phyloP scores from a whole-genome alignment of 805 yeast genomes.

The Jamesozyma hellenica region DNA sequence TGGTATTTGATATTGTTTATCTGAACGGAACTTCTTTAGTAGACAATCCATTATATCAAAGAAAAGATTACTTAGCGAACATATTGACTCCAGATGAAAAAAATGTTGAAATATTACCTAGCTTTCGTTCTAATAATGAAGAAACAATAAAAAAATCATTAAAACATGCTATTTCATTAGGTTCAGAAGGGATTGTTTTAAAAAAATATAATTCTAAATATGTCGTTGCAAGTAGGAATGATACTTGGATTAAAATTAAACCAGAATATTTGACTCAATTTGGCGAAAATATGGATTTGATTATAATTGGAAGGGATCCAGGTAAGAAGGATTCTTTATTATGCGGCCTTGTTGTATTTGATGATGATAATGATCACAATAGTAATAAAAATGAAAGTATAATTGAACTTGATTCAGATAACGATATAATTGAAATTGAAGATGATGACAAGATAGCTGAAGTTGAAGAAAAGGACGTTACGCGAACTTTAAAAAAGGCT shows the following conservation, averaged over 20 bases:
- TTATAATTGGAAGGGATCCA: slow-evolving; percentile 68
- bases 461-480: neutral
- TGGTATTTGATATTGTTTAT: slow-evolving; percentile 65
- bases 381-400: slow-evolving; percentile 2
- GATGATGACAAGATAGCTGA: slow-evolving; percentile 1
- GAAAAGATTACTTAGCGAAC: slow-evolving; percentile 43
- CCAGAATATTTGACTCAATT: slow-evolving; percentile 82
- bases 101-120: slow-evolving; percentile 41
- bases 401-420: slow-evolving; percentile 9
- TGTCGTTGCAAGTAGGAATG: slow-evolving; percentile 47
- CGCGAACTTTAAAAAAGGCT: slow-evolving; percentile 29
- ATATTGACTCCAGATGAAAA: slow-evolving; percentile 35
- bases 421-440: slow-evolving; percentile 1
- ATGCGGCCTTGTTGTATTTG: slow-evolving; percentile 54
- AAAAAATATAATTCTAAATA: slow-evolving; percentile 56
- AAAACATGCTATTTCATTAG: slow-evolving; percentile 44
- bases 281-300: slow-evolving; percentile 77
- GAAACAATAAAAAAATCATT: slow-evolving; percentile 49
- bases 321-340: slow-evolving; percentile 61
- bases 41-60: slow-evolving; percentile 39
- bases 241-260: slow-evolving; percentile 79
- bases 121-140: slow-evolving; percentile 33
- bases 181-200: slow-evolving; percentile 76
- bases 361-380: slow-evolving; percentile 8
- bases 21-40: slow-evolving; percentile 59